Base-by-base conservation (phyloP, 805 yeast genomes). In the Zygoascus tannicola region DNA sequence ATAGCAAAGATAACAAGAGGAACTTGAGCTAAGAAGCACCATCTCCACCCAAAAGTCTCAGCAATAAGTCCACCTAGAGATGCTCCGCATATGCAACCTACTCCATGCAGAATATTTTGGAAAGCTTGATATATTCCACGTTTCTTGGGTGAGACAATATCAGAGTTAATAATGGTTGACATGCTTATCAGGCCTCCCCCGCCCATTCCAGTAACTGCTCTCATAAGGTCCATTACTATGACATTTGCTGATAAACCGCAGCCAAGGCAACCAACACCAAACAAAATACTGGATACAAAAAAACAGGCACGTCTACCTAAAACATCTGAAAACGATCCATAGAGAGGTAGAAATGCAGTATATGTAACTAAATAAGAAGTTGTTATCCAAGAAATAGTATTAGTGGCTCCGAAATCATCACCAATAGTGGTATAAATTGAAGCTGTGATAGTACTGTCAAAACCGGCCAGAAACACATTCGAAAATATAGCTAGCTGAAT, bases 311-410 rank as follows among this genome's bases (percentile, higher is more conserved):
- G 49, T n/a, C 67, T 48, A 28, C 57, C 53, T 45, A 56, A 45
- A 4, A 80, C 70, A 50, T 80, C 85, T 37, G 80, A 72, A n/a
- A 78, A 63, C 36, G 78, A 69, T 5, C 85, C 85, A 45, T 78
- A 77, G 19, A 80, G 57, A 1, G 83, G 84, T 60, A 80, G 85
- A 54, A 78, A 78, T 4, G 80, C 80, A 0, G 81, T 74, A 51
- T 77, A 78, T 3, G 85, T 78, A 41, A 80, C 56, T 20, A 79
- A 63, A 40, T 77, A 75, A 19, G 81, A 70, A 0, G 84, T 76
- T 3, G 81, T 82, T 4, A 81, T 79, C 83, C 84, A 79, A n/a
- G 76, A 67, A 16, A 71, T 66, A 47, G 63, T 57, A 40, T 70
- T 67, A 1, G 75, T 69, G 32, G 72, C 74, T 38, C 68, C 58